Evolutionary conservation across 164 flowering plant genomes (phyloP).

Genomic region (Platanus orientalis): DNA sequence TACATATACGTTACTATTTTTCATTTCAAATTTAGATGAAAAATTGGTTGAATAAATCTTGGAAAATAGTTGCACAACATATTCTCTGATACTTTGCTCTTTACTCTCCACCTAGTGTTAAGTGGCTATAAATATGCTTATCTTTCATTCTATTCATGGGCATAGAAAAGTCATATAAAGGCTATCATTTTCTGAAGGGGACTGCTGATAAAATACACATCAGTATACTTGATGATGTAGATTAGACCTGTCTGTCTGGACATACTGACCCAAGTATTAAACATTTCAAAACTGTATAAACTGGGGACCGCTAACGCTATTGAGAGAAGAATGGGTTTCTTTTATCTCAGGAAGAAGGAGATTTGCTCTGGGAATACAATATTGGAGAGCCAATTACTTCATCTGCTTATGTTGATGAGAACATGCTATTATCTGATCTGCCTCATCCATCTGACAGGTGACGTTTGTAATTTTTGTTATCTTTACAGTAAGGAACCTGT

Average conservation of each 20-base stretch:
- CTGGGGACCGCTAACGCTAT: not conserved
- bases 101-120: too few relatives aligned
- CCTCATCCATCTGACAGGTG: constrained; percentile 55
- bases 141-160: too few relatives aligned
- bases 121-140: too few relatives aligned
- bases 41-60: too few relatives aligned
- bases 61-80: too few relatives aligned
- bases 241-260: not conserved
- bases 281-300: not conserved
- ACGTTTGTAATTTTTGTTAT: not conserved
- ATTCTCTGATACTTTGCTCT: too few relatives aligned
- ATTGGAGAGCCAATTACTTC: constrained; percentile 79
- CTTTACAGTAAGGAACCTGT: not conserved
- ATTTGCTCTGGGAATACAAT: constrained; percentile 60
- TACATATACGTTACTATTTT: too few relatives aligned
- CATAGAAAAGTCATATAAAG: too few relatives aligned
- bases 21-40: too few relatives aligned
- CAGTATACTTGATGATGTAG: too few relatives aligned
- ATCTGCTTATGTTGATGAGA: constrained; percentile 80
- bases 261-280: not conserved
- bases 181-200: too few relatives aligned
- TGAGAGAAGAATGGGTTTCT: not conserved
- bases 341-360: constrained; percentile 51
- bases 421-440: constrained; percentile 39
- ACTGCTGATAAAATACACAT: too few relatives aligned